Percentiles rank a stretch among this genome's conserved stretches.
Evolutionary conservation across 208 protist genomes (phyloP).

Genomic region (Leishmania martiniquensis): DNA sequence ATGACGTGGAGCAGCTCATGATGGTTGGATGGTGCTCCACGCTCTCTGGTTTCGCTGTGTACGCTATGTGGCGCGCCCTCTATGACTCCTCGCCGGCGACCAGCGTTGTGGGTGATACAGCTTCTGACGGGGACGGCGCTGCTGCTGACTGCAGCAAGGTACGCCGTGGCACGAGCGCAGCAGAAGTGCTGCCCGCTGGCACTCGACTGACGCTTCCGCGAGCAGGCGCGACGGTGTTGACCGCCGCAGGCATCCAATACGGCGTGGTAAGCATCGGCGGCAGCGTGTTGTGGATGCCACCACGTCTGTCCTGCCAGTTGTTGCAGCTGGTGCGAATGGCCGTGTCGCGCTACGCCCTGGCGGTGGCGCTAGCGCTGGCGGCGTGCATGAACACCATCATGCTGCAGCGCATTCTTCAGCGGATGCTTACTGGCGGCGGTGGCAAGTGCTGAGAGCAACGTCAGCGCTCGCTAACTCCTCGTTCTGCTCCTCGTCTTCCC

Average conservation of each 20-base stretch:
- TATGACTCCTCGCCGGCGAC: not conserved
- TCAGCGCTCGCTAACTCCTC: too few relatives aligned
- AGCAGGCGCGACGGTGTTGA: constrained; percentile 10
- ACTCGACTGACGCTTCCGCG: constrained; percentile 14
- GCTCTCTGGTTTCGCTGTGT: constrained; percentile 13
- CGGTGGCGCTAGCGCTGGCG: constrained; percentile 31
- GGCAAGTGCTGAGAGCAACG: too few relatives aligned
- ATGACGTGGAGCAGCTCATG: constrained; percentile 32
- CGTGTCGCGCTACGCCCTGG: constrained; percentile 29
- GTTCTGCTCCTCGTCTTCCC: too few relatives aligned
- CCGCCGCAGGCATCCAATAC: constrained; percentile 20
- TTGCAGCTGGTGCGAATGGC: constrained; percentile 3
- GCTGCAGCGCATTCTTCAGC: constrained; percentile 23
- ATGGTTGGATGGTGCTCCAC: constrained; percentile 34
- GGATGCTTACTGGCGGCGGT: not conserved
- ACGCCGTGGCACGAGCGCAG: not conserved
- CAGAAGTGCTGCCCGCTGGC: not conserved
- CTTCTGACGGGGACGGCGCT: too few relatives aligned
- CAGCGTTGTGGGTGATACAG: not conserved
- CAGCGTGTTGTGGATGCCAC: not conserved
- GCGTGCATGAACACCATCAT: constrained; percentile 32
- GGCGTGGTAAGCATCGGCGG: constrained; percentile 27
- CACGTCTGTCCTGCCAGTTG: not conserved
- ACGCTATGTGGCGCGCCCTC: constrained; percentile 14
- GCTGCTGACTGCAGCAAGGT: not conserved